phyloP scores from a whole-genome alignment of 108 stramenopile species.

The Skeletonema costatum region DNA sequence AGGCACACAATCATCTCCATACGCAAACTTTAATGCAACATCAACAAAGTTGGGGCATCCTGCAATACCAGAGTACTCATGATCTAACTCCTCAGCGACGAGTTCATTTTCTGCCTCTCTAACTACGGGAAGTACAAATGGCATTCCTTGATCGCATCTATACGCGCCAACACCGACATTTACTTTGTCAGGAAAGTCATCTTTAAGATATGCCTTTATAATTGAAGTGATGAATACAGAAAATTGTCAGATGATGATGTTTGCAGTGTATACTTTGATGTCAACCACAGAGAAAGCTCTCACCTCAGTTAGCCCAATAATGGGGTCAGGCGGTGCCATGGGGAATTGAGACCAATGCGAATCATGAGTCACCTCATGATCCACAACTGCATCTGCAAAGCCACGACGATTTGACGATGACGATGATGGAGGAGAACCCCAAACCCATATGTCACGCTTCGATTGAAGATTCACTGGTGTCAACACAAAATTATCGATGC shows the following conservation, averaged over 20 bases:
- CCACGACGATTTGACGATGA: constrained; percentile 5
- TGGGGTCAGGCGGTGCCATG: constrained; percentile 97
- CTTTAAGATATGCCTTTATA: constrained; percentile 43
- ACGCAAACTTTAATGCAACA: constrained; percentile 90
- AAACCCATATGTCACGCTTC: not conserved
- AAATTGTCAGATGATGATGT: not conserved
- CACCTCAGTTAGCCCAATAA: constrained; percentile 95
- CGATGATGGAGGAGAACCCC: not conserved
- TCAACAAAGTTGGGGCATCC: constrained; percentile 92
- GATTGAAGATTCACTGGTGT: not conserved
- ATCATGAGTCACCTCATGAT: not conserved
- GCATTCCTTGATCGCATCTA: constrained; percentile 94
- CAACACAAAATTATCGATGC: not conserved
- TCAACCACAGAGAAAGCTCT: not conserved
- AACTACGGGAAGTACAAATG: constrained; percentile 94
- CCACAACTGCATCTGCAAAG: constrained; percentile 21
- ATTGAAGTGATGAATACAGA: not conserved
- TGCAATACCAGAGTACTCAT: constrained; percentile 88
- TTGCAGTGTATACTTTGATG: not conserved
- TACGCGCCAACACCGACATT: constrained; percentile 97
- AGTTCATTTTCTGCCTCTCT: constrained; percentile 92
- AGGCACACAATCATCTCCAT: constrained; percentile 88
- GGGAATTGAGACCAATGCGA: constrained; percentile 85
- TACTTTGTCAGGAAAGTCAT: constrained; percentile 83
- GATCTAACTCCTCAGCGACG: constrained; percentile 65